Conservation (phyloP, 2,329 filamentous ascomycete genomes). For the Ilyonectria sp. region DNA sequence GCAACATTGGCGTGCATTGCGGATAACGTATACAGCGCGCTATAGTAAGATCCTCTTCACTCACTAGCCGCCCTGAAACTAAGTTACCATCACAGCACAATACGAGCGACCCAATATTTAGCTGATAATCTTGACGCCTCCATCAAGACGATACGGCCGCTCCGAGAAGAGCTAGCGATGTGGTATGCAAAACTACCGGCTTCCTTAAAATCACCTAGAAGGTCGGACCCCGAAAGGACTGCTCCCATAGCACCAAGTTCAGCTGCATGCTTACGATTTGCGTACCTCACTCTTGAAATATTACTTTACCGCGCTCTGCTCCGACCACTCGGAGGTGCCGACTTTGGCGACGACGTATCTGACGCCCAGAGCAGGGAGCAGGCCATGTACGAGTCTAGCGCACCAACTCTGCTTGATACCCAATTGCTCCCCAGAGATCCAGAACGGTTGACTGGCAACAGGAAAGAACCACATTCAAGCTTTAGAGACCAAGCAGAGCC, state of each 20-base stretch:
- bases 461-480: not conserved
- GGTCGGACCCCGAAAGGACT: not conserved
- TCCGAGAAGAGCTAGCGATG: conserved; percentile 2
- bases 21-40: not conserved
- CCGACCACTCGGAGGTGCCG: not conserved
- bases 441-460: not conserved
- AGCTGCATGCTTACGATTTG: conserved; percentile 1
- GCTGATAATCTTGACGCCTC: conserved; percentile 1
- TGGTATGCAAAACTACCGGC: not conserved
- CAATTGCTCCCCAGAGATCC: not conserved
- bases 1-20: not conserved
- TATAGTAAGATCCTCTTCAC: not conserved
- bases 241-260: conserved; percentile 1
- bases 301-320: conserved; percentile 5
- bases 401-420: not conserved
- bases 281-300: not conserved
- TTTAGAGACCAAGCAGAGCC: conserved; percentile 6
- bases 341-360: not conserved
- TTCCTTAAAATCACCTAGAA: not conserved
- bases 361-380: not conserved
- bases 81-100: not conserved
- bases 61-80: not conserved
- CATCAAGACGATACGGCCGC: not conserved
- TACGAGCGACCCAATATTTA: not conserved
- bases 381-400: no score